Conservation (phyloP, 108 stramenopile genomes). For the Skeletonema marinoi region DNA sequence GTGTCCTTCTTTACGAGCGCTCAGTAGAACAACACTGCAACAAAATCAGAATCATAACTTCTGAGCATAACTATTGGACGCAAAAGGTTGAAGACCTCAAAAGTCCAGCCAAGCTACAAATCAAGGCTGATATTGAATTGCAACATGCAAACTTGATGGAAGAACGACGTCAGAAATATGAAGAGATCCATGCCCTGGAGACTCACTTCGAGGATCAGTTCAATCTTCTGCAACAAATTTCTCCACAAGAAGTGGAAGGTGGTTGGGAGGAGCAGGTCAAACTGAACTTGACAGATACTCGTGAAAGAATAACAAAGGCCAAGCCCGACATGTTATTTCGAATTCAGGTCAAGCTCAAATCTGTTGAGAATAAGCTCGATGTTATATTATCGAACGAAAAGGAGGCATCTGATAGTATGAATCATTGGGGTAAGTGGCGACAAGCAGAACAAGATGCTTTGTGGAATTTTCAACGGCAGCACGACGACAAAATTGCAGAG, state of each 20-base stretch:
- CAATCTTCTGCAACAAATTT: slow-evolving; percentile 25
- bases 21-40: slow-evolving; percentile 18
- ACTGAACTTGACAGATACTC: slow-evolving; percentile 37
- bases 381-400: slow-evolving; percentile 1
- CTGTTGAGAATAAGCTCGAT: slow-evolving; percentile 15
- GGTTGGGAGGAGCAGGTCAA: slow-evolving; percentile 47
- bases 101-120: slow-evolving; percentile 19
- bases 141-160: slow-evolving; percentile 17
- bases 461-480: slow-evolving; percentile 38
- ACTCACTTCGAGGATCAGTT: slow-evolving; percentile 36
- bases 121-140: slow-evolving; percentile 11
- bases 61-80: slow-evolving; percentile 42
- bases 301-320: slow-evolving; percentile 37
- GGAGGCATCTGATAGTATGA: slow-evolving; percentile 17
- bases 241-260: slow-evolving; percentile 30
- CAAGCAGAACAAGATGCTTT: slow-evolving; percentile 36
- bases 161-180: slow-evolving; percentile 8
- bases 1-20: slow-evolving; percentile 12
- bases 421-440: slow-evolving; percentile 39
- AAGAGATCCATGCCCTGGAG: slow-evolving; percentile 34
- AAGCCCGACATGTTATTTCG: slow-evolving; percentile 40
- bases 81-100: slow-evolving; percentile 18
- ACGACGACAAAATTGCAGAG: slow-evolving; percentile 24
- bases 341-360: slow-evolving; percentile 20
- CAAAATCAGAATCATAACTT: slow-evolving; percentile 32